A percentile compares a stretch with the other conserved stretches of the same genome.
Conservation (phyloP, 306 rosid genomes). For the Mimosa bimucronata region DNA sequence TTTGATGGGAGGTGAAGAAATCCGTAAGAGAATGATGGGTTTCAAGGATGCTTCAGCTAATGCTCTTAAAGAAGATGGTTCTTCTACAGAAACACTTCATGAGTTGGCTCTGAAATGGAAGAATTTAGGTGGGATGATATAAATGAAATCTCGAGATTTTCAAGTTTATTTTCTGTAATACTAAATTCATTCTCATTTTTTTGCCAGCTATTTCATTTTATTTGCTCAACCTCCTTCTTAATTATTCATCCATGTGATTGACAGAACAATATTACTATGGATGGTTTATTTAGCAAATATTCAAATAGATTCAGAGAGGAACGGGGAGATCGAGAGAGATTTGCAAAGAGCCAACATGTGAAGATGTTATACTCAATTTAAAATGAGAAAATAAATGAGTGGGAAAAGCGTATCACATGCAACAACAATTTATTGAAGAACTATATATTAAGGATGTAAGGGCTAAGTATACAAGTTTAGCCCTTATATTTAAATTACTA, state of each 20-base stretch:
- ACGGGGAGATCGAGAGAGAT: neutral
- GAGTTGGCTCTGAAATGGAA: conserved; percentile 40
- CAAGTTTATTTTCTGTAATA: neutral
- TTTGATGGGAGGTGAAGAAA: neutral
- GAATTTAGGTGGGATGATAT: neutral
- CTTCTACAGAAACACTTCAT: conserved; percentile 37
- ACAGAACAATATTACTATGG: neutral
- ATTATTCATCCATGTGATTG: neutral
- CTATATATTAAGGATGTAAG: no score
- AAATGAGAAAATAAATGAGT: no score
- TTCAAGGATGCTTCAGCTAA: neutral
- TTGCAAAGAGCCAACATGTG: neutral
- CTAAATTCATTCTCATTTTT: no score
- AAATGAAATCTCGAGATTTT: neutral
- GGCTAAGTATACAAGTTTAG: no score
- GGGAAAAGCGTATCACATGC: no score
- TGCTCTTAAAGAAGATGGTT: conserved; percentile 20
- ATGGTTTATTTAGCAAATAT: no score
- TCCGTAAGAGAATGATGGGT: neutral
- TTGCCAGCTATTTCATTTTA: no score
- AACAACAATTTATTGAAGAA: no score
- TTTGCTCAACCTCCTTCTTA: neutral
- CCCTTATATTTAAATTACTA: no score
- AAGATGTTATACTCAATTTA: neutral
- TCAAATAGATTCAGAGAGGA: neutral